A percentile compares a stretch with the other conserved stretches of the same genome.
Evolutionary conservation across 2,329 filamentous ascomycete genomes (phyloP).

Genomic region (Ophiostoma himal-ulmi): DNA sequence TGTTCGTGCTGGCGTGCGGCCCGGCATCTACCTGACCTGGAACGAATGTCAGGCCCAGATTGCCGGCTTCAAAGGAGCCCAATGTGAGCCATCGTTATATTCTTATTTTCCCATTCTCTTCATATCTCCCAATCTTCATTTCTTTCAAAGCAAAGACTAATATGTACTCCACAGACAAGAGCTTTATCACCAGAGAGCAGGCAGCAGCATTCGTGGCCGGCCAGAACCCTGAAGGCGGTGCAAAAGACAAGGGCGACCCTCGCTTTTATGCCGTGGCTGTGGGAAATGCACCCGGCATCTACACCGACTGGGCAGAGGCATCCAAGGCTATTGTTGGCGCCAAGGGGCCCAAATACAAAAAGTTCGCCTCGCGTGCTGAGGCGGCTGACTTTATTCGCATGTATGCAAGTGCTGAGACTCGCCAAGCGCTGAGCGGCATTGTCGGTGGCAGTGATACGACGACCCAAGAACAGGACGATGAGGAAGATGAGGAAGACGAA

Average conservation of each 20-base stretch:
- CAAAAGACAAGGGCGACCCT: constrained; percentile 37
- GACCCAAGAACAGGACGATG: constrained; percentile 25
- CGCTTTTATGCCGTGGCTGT: constrained; percentile 58
- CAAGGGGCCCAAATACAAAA: constrained; percentile 64
- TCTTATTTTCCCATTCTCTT: constrained; percentile 8
- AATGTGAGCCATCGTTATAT: constrained; percentile 48
- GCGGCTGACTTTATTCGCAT: constrained; percentile 69
- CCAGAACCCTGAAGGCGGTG: constrained; percentile 40
- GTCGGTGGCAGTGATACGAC: neutral
- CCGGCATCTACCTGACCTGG: constrained; percentile 59
- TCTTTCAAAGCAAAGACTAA: constrained; percentile 13
- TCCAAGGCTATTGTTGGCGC: constrained; percentile 68
- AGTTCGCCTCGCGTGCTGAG: constrained; percentile 61
- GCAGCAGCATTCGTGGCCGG: constrained; percentile 73
- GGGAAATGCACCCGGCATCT: constrained; percentile 54
- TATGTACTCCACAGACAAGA: constrained; percentile 57
- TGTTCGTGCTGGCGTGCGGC: constrained; percentile 50
- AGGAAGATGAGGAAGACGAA: constrained; percentile 29
- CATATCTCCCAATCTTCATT: constrained; percentile 26
- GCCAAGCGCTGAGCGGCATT: constrained; percentile 37
- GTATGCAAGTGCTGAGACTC: constrained; percentile 41
- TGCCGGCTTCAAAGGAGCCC: constrained; percentile 56
- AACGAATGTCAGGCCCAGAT: constrained; percentile 57
- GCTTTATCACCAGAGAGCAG: constrained; percentile 65
- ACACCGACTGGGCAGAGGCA: constrained; percentile 61